Evolutionary conservation across 257 asterid species (phyloP).

Genomic region (Nicotiana noctiflora): DNA sequence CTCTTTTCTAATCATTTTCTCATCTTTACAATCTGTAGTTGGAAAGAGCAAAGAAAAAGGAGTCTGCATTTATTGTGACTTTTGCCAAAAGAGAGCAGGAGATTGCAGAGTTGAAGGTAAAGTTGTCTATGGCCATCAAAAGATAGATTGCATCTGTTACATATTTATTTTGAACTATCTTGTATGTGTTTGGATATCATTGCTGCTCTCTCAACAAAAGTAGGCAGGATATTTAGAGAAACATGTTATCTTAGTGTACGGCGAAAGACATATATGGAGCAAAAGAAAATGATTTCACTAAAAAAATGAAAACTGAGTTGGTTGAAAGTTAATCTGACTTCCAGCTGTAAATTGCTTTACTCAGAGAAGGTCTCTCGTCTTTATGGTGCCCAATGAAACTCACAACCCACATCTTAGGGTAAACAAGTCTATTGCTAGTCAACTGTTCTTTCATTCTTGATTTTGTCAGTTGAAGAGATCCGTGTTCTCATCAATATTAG

Average conservation of each 20-base stretch:
- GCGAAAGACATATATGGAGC: background rate
- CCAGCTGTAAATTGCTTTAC: slow-evolving; percentile 1
- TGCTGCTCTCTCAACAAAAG: background rate
- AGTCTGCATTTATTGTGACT: slow-evolving; percentile 93
- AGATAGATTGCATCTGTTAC: background rate
- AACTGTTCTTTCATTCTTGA: background rate
- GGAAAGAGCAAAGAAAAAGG: slow-evolving; percentile 91
- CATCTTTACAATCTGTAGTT: slow-evolving; percentile 42
- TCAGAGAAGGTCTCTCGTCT: background rate
- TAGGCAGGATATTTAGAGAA: background rate
- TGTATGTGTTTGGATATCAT: background rate
- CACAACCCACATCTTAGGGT: background rate
- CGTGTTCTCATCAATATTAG: background rate
- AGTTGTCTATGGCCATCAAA: background rate
- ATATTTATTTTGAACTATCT: background rate
- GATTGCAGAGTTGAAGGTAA: slow-evolving; percentile 96
- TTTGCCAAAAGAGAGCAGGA: slow-evolving; percentile 98
- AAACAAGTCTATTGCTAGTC: background rate
- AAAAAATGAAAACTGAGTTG: background rate
- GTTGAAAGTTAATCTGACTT: background rate
- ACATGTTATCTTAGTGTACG: background rate
- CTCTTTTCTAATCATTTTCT: background rate
- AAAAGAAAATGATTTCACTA: background rate
- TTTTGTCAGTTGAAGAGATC: background rate
- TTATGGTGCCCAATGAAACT: background rate